These are phyloP conservation scores for Sporothrix brasiliensis DNA, from an alignment of 2,329 filamentous ascomycete genomes.

Conservation along the genomic window DNA sequence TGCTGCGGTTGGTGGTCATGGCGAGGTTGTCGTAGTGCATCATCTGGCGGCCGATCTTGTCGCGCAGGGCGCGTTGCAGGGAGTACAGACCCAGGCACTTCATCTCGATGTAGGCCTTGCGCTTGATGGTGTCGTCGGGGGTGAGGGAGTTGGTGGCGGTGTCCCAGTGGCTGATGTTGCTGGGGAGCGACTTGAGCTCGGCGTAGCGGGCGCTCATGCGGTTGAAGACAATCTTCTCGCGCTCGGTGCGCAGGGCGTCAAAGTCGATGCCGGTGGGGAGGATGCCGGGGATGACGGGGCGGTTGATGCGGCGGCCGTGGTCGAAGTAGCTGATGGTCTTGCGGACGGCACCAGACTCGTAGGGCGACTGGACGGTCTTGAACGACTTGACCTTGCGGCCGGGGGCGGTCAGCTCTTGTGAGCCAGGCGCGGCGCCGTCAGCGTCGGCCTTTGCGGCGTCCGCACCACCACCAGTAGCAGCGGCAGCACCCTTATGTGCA, in stretches of 20 bases:
- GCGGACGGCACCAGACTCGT: slow-evolving; percentile 57
- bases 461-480: slow-evolving; percentile 42
- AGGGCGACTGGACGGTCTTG: slow-evolving; percentile 76
- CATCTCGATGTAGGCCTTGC: slow-evolving; percentile 91
- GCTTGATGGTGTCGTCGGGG: slow-evolving; percentile 79
- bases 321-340: slow-evolving; percentile 74
- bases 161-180: slow-evolving; percentile 87
- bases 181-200: slow-evolving; percentile 80
- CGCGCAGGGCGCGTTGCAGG: slow-evolving; percentile 83
- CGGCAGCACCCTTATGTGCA: slow-evolving; percentile 36
- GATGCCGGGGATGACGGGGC: slow-evolving; percentile 80
- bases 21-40: slow-evolving; percentile 93
- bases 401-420: slow-evolving; percentile 43
- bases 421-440: slow-evolving; percentile 35
- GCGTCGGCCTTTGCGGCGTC: slow-evolving; percentile 48
- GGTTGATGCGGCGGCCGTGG: slow-evolving; percentile 73
- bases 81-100: slow-evolving; percentile 86
- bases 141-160: slow-evolving; percentile 67
- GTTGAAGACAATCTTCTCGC: slow-evolving; percentile 87
- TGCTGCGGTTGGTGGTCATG: slow-evolving; percentile 91
- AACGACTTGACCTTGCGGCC: slow-evolving; percentile 57
- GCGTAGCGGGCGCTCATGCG: slow-evolving; percentile 81
- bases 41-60: slow-evolving; percentile 88
- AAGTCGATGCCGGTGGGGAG: slow-evolving; percentile 88
- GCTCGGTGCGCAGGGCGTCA: slow-evolving; percentile 80